These are phyloP conservation scores for Spergularia marina DNA, from an alignment of 148 eudicot species.

Conservation along the genomic window DNA sequence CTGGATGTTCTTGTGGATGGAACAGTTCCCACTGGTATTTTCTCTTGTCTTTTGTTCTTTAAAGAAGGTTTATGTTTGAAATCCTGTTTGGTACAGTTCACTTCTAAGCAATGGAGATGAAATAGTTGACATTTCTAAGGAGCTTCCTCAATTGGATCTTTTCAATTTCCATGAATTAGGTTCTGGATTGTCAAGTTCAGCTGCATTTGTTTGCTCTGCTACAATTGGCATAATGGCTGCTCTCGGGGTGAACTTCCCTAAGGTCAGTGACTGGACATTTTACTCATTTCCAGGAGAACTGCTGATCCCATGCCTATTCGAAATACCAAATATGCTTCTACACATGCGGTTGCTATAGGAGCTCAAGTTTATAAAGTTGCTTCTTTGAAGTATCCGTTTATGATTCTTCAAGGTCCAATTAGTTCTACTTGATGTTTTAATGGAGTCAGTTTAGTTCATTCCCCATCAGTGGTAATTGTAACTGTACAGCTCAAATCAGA, in stretches of 20 bases:
- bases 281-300: no score
- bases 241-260: slow-evolving; percentile 61
- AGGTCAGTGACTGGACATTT: slow-evolving; percentile 37
- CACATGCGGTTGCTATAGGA: no score
- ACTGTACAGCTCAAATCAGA: no score
- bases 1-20: slow-evolving; percentile 93
- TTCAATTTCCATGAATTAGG: slow-evolving; percentile 37
- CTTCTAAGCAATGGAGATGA: not conserved
- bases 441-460: no score
- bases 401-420: no score
- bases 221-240: slow-evolving; percentile 93
- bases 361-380: no score
- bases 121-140: not conserved
- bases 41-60: not conserved
- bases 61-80: not conserved
- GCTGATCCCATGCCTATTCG: no score
- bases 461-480: no score
- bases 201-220: slow-evolving; percentile 96
- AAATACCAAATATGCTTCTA: no score
- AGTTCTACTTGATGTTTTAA: no score
- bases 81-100: not conserved
- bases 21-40: slow-evolving; percentile 87
- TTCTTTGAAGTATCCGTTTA: no score
- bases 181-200: slow-evolving; percentile 95
- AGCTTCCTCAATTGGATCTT: slow-evolving; percentile 9